Conservation (phyloP, 2,329 filamentous ascomycete genomes). For the Aspergillus sp. region DNA sequence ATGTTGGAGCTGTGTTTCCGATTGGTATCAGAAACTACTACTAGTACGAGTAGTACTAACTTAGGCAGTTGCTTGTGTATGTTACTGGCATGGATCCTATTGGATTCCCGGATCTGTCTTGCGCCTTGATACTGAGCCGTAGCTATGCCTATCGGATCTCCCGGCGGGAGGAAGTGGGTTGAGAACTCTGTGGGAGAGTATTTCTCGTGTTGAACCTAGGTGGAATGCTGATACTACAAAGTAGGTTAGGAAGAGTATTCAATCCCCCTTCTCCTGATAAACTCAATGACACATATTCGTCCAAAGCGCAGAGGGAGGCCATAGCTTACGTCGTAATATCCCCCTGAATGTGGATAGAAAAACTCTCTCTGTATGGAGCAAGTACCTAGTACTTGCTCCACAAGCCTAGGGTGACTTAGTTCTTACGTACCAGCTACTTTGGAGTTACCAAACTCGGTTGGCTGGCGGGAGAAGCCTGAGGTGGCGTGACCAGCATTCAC, state of each 20-base stretch:
- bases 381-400: background rate
- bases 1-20: background rate
- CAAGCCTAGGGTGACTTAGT: background rate
- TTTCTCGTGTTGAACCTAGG: background rate
- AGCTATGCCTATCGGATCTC: background rate
- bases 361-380: background rate
- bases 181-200: background rate
- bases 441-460: background rate
- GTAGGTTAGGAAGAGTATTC: too few species aligned
- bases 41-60: too few species aligned
- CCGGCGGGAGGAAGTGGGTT: background rate
- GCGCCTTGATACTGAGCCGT: background rate
- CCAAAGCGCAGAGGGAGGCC: too few species aligned
- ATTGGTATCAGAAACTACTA: background rate
- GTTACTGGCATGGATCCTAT: background rate
- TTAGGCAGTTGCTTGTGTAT: background rate
- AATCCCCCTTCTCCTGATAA: too few species aligned
- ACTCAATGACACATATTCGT: too few species aligned
- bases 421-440: background rate
- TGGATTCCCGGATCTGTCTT: background rate
- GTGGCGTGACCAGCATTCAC: background rate
- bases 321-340: too few species aligned
- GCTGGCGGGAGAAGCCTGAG: background rate
- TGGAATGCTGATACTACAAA: too few species aligned
- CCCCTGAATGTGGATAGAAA: too few species aligned